Evolutionary conservation across 2,329 filamentous ascomycete genomes (phyloP).

Genomic region (Penicillium glabrum): DNA sequence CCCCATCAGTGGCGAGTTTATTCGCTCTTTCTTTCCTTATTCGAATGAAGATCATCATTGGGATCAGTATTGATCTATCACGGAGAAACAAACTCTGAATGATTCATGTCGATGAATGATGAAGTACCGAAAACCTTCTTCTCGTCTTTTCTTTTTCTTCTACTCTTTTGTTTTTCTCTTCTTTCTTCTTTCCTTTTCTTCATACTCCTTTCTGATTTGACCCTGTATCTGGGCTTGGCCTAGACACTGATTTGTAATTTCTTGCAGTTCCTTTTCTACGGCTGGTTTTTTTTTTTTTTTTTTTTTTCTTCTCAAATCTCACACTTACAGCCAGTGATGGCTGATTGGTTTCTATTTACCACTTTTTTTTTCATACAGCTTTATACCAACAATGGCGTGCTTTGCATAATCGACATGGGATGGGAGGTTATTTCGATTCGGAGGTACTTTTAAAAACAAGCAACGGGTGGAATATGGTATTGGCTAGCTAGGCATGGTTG

Average conservation of each 20-base stretch:
- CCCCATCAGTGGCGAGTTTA: slow-evolving; percentile 40
- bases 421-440: not conserved
- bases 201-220: not conserved
- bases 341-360: not conserved
- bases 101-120: not conserved
- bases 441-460: not conserved
- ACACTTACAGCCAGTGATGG: not conserved
- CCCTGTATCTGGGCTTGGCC: not conserved
- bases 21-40: slow-evolving; percentile 39
- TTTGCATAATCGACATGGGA: not conserved
- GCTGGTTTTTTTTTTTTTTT: not conserved
- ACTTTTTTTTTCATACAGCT: not conserved
- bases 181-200: not conserved
- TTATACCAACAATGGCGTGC: not conserved
- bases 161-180: not conserved
- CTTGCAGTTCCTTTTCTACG: not conserved
- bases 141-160: not conserved
- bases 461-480: not conserved
- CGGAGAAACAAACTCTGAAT: not conserved
- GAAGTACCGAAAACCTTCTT: not conserved
- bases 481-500: not conserved
- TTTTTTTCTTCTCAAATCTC: not conserved
- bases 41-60: slow-evolving; percentile 27
- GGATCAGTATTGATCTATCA: slow-evolving; percentile 14
- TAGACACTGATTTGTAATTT: not conserved